Base-by-base conservation (phyloP, 331 rosid species). In the Rhamnella rubrinervis region DNA sequence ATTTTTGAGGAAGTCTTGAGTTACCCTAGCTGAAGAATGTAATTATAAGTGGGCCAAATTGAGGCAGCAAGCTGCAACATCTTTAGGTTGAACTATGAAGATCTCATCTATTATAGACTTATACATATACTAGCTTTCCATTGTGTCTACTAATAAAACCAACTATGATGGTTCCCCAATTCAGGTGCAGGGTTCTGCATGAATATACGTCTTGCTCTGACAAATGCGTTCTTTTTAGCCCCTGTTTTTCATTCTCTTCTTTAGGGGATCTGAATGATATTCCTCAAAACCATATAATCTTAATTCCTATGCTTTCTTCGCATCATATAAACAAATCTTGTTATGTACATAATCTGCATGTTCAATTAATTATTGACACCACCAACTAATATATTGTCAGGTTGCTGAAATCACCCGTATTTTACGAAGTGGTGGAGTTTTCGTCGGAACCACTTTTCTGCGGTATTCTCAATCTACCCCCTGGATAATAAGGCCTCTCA, bases 381-480 rank as follows among this genome's bases (percentile, higher is more conserved):
- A 41, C 18, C 26, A 16, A n/a, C 67, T 40, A 37, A 8, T 56
- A 51, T 62, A 63, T 61, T 58, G 39, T 75, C 73, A 92, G 97
- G 53, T 89, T 75, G 97, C 96, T 53, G 97, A 89, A 71, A 85
- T 87, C 78, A 85, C 87, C 67, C 90, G 95, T 50, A 66, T 89
- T 64, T 77, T 91, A 65, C 80, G 87, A 78, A 88, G 92, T 56
- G 96, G 97, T 59, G 98, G 96, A 52, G 59, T 84, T 66, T 90
- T 93, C 74, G 98, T 88, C 12, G 98, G 98, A 75, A 88, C 95
- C 74, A 88, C 98, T 46, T 93, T 93, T 78, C 82, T 88, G 83
- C 89, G 88, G 41, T 84, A 88, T 71, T 82, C 81, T 76, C 66
- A 90, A n/a, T 90, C 89, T 63, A 88, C 88, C 63, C 92, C 95